These are phyloP conservation scores for Russula olivacea DNA, from an alignment of 768 basidiomycete genomes.

Conservation along the genomic window DNA sequence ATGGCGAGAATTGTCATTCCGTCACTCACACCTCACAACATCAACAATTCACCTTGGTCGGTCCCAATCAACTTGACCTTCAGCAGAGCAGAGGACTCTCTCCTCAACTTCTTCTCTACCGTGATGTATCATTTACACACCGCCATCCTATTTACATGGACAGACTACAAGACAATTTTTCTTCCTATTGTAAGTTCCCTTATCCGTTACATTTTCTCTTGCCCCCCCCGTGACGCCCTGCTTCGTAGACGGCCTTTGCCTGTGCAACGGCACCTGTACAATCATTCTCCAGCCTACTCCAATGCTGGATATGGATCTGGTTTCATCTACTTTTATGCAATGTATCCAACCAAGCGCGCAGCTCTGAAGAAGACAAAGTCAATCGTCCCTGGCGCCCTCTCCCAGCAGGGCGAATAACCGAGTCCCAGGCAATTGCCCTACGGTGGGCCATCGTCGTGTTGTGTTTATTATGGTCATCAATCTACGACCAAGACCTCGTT, in stretches of 20 bases:
- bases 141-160: conserved; percentile 30
- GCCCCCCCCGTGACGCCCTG: neutral
- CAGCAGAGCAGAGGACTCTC: conserved; percentile 6
- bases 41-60: conserved; percentile 19
- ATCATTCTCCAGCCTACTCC: conserved; percentile 15
- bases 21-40: conserved; percentile 20
- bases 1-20: conserved; percentile 24
- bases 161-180: conserved; percentile 31
- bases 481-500: conserved; percentile 19
- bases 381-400: conserved; percentile 30
- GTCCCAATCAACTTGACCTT: conserved; percentile 19
- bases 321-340: conserved; percentile 28
- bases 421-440: conserved; percentile 20
- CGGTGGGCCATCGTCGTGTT: conserved; percentile 24
- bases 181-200: conserved; percentile 27
- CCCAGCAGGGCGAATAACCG: conserved; percentile 28
- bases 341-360: conserved; percentile 28
- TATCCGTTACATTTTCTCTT: neutral
- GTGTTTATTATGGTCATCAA: conserved; percentile 23
- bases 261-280: conserved; percentile 24
- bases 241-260: conserved; percentile 22
- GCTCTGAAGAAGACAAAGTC: conserved; percentile 26
- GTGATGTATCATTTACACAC: conserved; percentile 24
- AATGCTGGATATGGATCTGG: conserved; percentile 28
- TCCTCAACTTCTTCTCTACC: conserved; percentile 11